These are phyloP conservation scores for Lenwebbia sp. DNA, from an alignment of 345 rosid species.

Conservation along the genomic window DNA sequence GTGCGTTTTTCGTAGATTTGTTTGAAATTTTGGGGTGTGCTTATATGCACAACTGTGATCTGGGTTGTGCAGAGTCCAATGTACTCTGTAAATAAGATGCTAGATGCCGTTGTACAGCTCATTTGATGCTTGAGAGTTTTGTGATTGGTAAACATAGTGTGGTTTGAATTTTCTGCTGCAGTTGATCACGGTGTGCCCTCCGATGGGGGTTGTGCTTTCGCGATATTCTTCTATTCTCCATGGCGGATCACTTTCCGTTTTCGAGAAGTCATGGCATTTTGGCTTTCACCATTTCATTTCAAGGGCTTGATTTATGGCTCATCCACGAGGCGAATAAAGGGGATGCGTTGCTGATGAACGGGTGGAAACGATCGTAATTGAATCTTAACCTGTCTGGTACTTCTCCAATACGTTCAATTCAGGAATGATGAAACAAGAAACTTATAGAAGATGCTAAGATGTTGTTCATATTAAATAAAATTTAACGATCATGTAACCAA, in stretches of 20 bases:
- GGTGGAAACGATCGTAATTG: no score
- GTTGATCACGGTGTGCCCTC: not conserved
- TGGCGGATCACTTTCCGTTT: not conserved
- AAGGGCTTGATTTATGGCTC: not conserved
- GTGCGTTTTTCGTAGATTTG: not conserved
- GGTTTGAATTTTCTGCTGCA: not conserved
- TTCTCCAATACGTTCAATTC: not conserved
- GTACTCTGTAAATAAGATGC: not conserved
- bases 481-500: not conserved
- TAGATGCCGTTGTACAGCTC: not conserved
- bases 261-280: not conserved
- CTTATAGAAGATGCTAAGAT: not conserved
- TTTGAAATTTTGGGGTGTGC: not conserved
- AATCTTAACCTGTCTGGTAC: not conserved
- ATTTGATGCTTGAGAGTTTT: not conserved
- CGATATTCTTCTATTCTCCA: not conserved
- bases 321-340: not conserved
- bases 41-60: not conserved
- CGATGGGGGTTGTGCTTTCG: not conserved
- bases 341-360: no score
- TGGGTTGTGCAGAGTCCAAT: not conserved
- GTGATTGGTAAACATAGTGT: not conserved
- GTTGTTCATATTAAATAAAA: not conserved
- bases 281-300: not conserved
- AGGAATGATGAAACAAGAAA: not conserved